Percentiles rank a stretch among this genome's conserved stretches.
phyloP scores from a whole-genome alignment of 1,284 basidiomycete species.

The Veloporphyrellus conicus region DNA sequence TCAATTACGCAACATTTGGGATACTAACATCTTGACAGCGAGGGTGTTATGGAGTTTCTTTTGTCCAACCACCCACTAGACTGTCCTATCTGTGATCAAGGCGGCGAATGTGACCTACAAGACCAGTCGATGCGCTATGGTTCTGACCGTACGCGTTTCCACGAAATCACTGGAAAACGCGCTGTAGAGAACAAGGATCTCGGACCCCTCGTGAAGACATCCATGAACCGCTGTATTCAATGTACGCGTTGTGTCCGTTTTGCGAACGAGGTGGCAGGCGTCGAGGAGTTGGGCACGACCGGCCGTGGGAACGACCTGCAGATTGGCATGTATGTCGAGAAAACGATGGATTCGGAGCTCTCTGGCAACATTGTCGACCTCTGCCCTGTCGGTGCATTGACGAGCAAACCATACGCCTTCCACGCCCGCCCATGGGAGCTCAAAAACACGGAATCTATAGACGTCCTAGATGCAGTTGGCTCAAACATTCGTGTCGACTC shows the following conservation, averaged over 20 bases:
- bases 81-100: constrained; percentile 98
- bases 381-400: constrained; percentile 96
- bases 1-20: neutral
- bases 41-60: constrained; percentile 99
- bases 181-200: constrained; percentile 99
- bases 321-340: constrained; percentile 98
- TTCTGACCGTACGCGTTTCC: constrained; percentile 94
- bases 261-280: constrained; percentile 97
- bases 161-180: constrained; percentile 96
- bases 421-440: constrained; percentile 97
- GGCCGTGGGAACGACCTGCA: constrained; percentile 98
- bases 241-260: constrained; percentile 99
- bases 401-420: constrained; percentile 97
- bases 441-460: constrained; percentile 96
- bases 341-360: constrained; percentile 95
- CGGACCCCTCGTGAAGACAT: constrained; percentile 97
- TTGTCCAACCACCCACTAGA: constrained; percentile 97
- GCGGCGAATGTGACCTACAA: constrained; percentile 98
- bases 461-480: constrained; percentile 97
- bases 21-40: constrained; percentile 45
- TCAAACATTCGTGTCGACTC: constrained; percentile 98
- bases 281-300: constrained; percentile 95
- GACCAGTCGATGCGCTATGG: constrained; percentile 99
- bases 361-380: constrained; percentile 97
- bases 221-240: constrained; percentile 99